A percentile compares a stretch with the other conserved stretches of the same genome.
phyloP scores from a whole-genome alignment of 2,329 filamentous ascomycete species.

The Orbilia blumenaviensis region DNA sequence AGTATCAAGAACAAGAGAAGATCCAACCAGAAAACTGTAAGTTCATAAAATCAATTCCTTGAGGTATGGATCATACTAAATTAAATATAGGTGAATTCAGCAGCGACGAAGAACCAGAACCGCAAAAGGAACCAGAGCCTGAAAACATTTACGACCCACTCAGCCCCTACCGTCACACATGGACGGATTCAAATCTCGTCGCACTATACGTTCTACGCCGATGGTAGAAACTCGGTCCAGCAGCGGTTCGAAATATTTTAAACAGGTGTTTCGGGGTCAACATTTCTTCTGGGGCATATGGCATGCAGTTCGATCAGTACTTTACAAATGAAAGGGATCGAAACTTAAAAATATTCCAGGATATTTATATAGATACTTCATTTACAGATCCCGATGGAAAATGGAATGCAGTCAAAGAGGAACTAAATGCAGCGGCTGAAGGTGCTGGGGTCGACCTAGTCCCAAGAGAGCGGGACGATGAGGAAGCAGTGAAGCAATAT shows the following conservation, averaged over 20 bases:
- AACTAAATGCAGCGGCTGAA: conserved; percentile 34
- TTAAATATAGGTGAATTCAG: background rate
- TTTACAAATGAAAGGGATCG: conserved; percentile 8
- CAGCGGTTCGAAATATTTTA: conserved; percentile 27
- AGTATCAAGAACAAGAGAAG: background rate
- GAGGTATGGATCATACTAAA: background rate
- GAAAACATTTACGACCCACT: conserved; percentile 6
- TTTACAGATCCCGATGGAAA: conserved; percentile 30
- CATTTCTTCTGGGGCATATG: conserved; percentile 36
- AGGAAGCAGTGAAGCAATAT: conserved; percentile 11
- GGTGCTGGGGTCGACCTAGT: conserved; percentile 5
- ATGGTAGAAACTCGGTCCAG: conserved; percentile 24
- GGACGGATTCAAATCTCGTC: conserved; percentile 21
- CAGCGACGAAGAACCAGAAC: background rate
- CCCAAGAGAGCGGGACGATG: conserved; percentile 20
- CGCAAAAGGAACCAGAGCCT: background rate
- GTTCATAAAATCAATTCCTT: background rate
- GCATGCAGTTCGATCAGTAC: conserved; percentile 43
- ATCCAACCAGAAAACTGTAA: background rate
- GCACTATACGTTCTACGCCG: conserved; percentile 34
- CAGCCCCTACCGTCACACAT: conserved; percentile 12
- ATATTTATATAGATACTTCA: conserved; percentile 35
- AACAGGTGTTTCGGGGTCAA: conserved; percentile 45
- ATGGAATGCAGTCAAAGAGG: conserved; percentile 22
- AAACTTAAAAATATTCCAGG: conserved; percentile 30